phyloP scores from a whole-genome alignment of 2,329 filamentous ascomycete species.

The Ophiognomonia clavigignenti-juglandacearum region DNA sequence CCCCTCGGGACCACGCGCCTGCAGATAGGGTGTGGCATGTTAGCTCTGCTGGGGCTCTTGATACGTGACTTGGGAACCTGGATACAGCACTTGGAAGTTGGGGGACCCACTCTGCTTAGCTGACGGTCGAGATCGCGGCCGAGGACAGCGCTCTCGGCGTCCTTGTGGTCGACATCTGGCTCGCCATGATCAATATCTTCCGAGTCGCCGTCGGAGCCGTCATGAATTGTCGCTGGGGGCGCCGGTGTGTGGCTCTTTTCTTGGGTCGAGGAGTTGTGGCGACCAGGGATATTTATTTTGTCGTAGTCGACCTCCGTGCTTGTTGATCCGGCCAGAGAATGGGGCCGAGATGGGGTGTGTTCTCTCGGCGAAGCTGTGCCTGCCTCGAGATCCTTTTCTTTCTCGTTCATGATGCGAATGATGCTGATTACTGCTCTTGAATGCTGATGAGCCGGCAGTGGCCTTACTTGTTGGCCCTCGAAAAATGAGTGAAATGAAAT shows the following conservation, averaged over 20 bases:
- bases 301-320: constrained; percentile 10
- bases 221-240: neutral
- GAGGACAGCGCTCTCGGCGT: constrained; percentile 25
- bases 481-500: too few relatives aligned
- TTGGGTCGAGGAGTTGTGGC: neutral
- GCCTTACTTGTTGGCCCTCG: too few relatives aligned
- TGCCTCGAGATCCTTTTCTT: constrained; percentile 1
- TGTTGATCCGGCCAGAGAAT: constrained; percentile 6
- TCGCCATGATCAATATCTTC: constrained; percentile 9
- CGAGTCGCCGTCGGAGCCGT: neutral
- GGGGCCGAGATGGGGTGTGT: neutral
- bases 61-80: too few relatives aligned
- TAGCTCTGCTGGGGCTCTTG: constrained; percentile 5
- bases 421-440: too few relatives aligned
- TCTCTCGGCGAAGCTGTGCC: neutral
- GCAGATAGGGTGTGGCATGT: neutral
- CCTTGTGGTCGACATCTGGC: constrained; percentile 23
- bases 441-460: too few relatives aligned
- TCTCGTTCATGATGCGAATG: neutral
- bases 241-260: neutral
- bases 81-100: too few relatives aligned
- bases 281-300: neutral
- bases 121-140: constrained; percentile 24
- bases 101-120: constrained; percentile 20
- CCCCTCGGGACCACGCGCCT: constrained; percentile 16